phyloP scores from a whole-genome alignment of 805 yeast species.

The Pichia scutulata region DNA sequence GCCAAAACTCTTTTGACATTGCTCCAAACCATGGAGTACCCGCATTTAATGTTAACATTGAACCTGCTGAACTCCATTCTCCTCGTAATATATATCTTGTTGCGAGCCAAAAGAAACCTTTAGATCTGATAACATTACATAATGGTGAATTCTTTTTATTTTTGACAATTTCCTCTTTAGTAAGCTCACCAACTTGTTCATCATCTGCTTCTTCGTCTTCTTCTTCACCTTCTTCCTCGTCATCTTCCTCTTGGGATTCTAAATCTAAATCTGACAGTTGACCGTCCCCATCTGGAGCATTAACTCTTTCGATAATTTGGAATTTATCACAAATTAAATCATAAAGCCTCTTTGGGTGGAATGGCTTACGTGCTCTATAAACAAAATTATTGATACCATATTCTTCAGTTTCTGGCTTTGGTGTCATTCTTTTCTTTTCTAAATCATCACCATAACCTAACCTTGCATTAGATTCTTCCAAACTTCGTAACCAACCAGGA shows the following conservation, averaged over 20 bases:
- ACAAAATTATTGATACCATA: conserved; percentile 39
- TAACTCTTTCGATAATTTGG: conserved; percentile 20
- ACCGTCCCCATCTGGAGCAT: conserved; percentile 12
- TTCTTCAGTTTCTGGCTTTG: conserved; percentile 40
- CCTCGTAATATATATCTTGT: conserved; percentile 11
- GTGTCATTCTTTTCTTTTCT: conserved; percentile 22
- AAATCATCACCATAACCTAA: conserved; percentile 26
- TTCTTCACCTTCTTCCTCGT: conserved; percentile 35
- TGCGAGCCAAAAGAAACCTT: conserved; percentile 7
- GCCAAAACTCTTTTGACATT: conserved; percentile 3
- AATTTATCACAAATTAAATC: conserved; percentile 32
- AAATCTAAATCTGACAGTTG: not conserved
- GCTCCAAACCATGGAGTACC: conserved; percentile 6
- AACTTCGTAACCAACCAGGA: conserved; percentile 39
- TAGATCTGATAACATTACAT: conserved; percentile 7
- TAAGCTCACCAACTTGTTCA: conserved; percentile 37
- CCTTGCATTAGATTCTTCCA: conserved; percentile 32
- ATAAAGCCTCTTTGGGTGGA: conserved; percentile 38
- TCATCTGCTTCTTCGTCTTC: conserved; percentile 57
- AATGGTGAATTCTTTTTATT: conserved; percentile 9
- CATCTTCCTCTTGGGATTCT: conserved; percentile 1
- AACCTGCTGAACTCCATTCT: conserved; percentile 11
- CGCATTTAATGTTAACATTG: conserved; percentile 8
- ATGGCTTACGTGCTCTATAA: conserved; percentile 35
- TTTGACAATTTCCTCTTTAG: conserved; percentile 45